These are phyloP conservation scores for Fraxinus excelsior DNA, from an alignment of 257 asterid genomes.

Conservation along the genomic window DNA sequence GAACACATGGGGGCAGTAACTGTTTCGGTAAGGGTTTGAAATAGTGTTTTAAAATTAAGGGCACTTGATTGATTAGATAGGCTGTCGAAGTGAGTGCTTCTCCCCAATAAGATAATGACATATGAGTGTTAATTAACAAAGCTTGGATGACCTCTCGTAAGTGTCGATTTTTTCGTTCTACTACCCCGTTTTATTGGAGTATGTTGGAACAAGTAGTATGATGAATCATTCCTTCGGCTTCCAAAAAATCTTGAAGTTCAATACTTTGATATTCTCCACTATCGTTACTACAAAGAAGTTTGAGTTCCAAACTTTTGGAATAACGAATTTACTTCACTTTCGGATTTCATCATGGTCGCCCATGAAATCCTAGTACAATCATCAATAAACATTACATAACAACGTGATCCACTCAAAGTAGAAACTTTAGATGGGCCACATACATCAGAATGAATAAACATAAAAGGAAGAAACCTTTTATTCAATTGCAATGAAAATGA, in stretches of 20 bases:
- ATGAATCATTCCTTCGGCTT: not conserved
- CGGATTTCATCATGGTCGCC: too few relatives aligned
- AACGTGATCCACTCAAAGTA: too few relatives aligned
- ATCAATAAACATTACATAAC: too few relatives aligned
- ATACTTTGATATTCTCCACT: too few relatives aligned
- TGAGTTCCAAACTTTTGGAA: too few relatives aligned
- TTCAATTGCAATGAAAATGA: too few relatives aligned
- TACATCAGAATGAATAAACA: too few relatives aligned
- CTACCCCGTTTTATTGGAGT: slow-evolving; percentile 2
- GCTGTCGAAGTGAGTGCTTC: not conserved
- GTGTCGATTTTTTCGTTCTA: not conserved
- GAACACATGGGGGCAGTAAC: not conserved
- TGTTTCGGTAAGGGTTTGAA: not conserved
- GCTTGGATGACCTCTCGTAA: not conserved
- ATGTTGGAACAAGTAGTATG: not conserved
- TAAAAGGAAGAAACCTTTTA: too few relatives aligned
- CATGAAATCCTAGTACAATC: too few relatives aligned
- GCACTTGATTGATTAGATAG: not conserved
- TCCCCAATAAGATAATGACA: not conserved
- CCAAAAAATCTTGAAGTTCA: not conserved
- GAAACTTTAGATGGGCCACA: too few relatives aligned
- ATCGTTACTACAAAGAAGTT: too few relatives aligned
- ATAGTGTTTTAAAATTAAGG: not conserved
- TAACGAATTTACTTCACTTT: too few relatives aligned
- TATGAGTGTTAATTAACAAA: not conserved